Conservation (phyloP, 2,329 filamentous ascomycete genomes). For the Aspergillus viridinutans region DNA sequence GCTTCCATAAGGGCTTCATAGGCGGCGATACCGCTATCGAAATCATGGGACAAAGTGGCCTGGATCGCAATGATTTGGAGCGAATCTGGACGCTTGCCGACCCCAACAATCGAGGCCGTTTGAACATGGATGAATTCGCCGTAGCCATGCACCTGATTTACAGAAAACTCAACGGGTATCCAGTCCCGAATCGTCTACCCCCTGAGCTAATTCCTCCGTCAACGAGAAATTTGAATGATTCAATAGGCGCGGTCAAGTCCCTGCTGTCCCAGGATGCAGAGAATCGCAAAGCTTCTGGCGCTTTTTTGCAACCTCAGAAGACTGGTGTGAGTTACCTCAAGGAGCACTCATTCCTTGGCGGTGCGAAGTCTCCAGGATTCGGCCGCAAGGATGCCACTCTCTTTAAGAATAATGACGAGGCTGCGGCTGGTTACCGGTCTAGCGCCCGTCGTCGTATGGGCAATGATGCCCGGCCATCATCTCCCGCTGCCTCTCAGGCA, state of each 20-base stretch:
- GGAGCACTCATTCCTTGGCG: conserved; percentile 80
- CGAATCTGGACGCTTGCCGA: conserved; percentile 93
- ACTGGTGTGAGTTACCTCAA: conserved; percentile 99
- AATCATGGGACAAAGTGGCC: conserved; percentile 92
- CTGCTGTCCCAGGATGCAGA: conserved; percentile 88
- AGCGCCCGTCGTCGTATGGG: conserved; percentile 85
- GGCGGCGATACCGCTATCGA: conserved; percentile 90
- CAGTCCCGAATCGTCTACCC: conserved; percentile 79
- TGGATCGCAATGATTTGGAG: conserved; percentile 86
- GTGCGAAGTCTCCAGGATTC: conserved; percentile 52
- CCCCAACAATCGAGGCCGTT: conserved; percentile 84
- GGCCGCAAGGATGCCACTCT: conserved; percentile 91
- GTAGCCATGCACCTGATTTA: conserved; percentile 99
- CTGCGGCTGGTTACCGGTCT: conserved; percentile 86
- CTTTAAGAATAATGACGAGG: conserved; percentile 86
- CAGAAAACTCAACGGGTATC: conserved; percentile 92
- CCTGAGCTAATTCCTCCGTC: conserved; percentile 92
- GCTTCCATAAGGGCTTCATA: conserved; percentile 86
- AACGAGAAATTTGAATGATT: conserved; percentile 86
- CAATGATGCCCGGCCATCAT: conserved; percentile 66
- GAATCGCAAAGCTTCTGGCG: conserved; percentile 80
- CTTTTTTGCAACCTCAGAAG: conserved; percentile 85
- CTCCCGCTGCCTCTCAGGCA: conserved; percentile 65
- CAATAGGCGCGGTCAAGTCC: conserved; percentile 87
- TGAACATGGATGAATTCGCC: conserved; percentile 95